These are phyloP conservation scores for Penicillium hesseltinei DNA, from an alignment of 2,329 filamentous ascomycete genomes.

Conservation along the genomic window DNA sequence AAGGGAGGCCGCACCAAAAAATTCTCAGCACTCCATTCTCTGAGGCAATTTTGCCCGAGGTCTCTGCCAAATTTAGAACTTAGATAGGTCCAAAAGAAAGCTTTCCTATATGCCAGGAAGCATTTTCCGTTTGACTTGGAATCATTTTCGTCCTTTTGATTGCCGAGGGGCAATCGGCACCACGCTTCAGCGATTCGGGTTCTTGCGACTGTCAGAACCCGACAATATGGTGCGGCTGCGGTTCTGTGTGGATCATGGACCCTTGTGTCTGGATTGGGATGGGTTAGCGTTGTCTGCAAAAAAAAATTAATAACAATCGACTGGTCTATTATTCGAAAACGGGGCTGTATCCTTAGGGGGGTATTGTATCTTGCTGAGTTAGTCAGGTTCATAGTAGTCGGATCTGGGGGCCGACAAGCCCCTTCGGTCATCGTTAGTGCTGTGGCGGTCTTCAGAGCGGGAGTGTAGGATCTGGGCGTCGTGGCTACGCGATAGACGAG, in stretches of 20 bases:
- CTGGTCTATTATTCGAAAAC: conserved; percentile 11
- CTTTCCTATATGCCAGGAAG: conserved; percentile 4
- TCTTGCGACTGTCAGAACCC: conserved; percentile 24
- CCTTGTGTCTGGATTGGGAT: conserved; percentile 1
- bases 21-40: neutral
- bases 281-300: neutral
- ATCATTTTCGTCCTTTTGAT: neutral
- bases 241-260: conserved; percentile 17
- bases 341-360: neutral
- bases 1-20: neutral
- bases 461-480: neutral
- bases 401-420: conserved; percentile 4
- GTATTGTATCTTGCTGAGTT: neutral
- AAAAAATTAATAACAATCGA: neutral
- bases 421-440: conserved; percentile 1
- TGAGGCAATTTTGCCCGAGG: conserved; percentile 2
- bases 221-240: conserved; percentile 26
- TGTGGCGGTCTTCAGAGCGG: conserved; percentile 4
- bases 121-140: neutral
- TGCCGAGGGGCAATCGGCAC: neutral
- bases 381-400: neutral
- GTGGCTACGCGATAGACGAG: neutral
- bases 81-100: neutral
- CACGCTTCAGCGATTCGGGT: conserved; percentile 6
- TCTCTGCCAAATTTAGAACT: neutral